Conservation (phyloP, 495 filamentous ascomycete genomes). For the Lasiosphaeris hirsuta region DNA sequence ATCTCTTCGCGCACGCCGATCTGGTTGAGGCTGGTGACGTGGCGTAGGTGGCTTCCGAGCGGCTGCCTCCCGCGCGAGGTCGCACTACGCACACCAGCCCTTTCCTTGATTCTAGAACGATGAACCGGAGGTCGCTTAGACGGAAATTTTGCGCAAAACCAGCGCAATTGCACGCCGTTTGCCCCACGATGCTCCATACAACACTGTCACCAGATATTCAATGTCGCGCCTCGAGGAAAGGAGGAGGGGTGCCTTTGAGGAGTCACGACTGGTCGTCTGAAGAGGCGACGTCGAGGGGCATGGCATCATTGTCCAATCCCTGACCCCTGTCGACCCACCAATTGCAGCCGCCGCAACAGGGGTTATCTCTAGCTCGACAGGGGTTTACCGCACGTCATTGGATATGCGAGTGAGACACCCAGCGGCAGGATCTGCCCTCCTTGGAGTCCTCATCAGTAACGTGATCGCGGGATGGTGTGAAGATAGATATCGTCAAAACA, state of each 20-base stretch:
- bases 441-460: slow-evolving; percentile 40
- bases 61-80: slow-evolving; percentile 11
- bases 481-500: slow-evolving; percentile 28
- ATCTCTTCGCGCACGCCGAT: slow-evolving; percentile 11
- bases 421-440: slow-evolving; percentile 30
- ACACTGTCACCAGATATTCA: not conserved
- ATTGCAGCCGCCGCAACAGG: slow-evolving; percentile 34
- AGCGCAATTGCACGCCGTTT: not conserved
- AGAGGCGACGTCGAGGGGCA: slow-evolving; percentile 2
- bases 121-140: too few species aligned
- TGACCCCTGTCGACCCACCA: slow-evolving; percentile 24
- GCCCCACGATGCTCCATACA: not conserved
- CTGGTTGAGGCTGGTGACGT: slow-evolving; percentile 32
- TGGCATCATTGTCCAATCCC: slow-evolving; percentile 26
- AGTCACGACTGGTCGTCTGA: not conserved
- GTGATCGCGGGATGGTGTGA: slow-evolving; percentile 41
- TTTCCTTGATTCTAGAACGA: not conserved
- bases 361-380: slow-evolving; percentile 33
- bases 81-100: not conserved
- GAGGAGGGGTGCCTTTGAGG: not conserved
- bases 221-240: not conserved
- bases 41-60: slow-evolving; percentile 21
- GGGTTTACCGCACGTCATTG: slow-evolving; percentile 37
- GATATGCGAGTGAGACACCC: slow-evolving; percentile 27
- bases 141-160: not conserved